Conservation (phyloP, 805 yeast species). For the Spencermartinsiella europaea region DNA sequence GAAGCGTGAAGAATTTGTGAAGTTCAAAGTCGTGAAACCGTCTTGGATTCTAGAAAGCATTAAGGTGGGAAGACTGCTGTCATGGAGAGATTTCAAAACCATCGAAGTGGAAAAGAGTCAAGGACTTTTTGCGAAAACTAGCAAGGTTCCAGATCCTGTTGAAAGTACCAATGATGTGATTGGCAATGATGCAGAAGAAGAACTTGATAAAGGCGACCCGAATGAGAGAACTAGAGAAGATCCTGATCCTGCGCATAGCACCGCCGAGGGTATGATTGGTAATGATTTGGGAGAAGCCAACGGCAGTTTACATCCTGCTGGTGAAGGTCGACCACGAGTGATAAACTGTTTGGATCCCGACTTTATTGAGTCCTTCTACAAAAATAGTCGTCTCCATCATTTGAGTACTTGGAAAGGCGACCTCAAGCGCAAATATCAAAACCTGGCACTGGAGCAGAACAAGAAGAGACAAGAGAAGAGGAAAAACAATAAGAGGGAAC, state of each 20-base stretch:
- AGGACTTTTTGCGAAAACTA: background rate
- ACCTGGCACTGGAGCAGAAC: constrained; percentile 35
- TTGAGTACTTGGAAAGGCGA: constrained; percentile 82
- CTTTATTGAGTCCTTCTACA: constrained; percentile 66
- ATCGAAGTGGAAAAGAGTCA: constrained; percentile 27
- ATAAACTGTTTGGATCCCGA: constrained; percentile 71
- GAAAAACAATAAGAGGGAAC: constrained; percentile 10
- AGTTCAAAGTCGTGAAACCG: constrained; percentile 74
- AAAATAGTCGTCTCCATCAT: constrained; percentile 82
- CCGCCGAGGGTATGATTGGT: too few relatives aligned
- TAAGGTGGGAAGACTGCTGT: constrained; percentile 40
- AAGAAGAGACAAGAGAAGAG: constrained; percentile 12
- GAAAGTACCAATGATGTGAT: background rate
- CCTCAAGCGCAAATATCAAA: constrained; percentile 55
- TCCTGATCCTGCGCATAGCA: background rate
- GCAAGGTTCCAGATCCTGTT: background rate
- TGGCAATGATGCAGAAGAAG: background rate
- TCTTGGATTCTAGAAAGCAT: constrained; percentile 74
- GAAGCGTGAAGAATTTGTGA: constrained; percentile 58
- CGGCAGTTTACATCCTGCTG: background rate
- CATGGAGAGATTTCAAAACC: constrained; percentile 67
- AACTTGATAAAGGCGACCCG: background rate
- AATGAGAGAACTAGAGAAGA: background rate
- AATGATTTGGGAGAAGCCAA: background rate
- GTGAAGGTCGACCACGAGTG: background rate